phyloP scores from a whole-genome alignment of 257 asterid genomes.

The Ajuga chamaepitys region DNA sequence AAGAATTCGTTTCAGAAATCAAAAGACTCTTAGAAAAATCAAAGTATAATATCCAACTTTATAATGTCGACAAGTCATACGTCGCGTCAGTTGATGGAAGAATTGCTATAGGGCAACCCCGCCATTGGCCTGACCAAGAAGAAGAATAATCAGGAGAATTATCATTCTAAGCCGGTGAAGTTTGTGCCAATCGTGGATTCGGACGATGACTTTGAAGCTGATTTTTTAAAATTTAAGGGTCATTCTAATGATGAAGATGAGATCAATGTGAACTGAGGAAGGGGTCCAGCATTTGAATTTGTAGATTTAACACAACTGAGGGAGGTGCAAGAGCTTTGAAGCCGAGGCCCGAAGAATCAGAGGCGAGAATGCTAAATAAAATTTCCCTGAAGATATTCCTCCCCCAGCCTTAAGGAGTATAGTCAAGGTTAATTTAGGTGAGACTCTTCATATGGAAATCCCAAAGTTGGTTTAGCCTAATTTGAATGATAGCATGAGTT shows the following conservation, averaged over 20 bases:
- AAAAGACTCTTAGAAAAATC: background rate
- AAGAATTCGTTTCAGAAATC: background rate
- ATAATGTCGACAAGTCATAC: slow-evolving; percentile 53
- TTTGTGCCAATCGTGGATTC: slow-evolving; percentile 38
- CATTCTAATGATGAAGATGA: slow-evolving; percentile 37
- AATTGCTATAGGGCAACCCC: slow-evolving; percentile 68
- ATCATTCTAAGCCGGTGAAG: slow-evolving; percentile 47
- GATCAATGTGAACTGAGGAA: slow-evolving; percentile 53
- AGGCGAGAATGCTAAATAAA: slow-evolving; percentile 90
- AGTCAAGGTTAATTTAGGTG: slow-evolving; percentile 26
- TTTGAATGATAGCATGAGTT: slow-evolving; percentile 14
- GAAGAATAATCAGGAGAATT: slow-evolving; percentile 30
- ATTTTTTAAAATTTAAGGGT: slow-evolving; percentile 76
- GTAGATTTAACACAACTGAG: slow-evolving; percentile 93
- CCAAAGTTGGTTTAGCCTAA: slow-evolving; percentile 18
- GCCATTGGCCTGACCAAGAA: slow-evolving; percentile 36
- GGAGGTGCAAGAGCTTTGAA: slow-evolving; percentile 99
- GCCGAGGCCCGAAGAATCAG: slow-evolving; percentile 84
- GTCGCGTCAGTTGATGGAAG: slow-evolving; percentile 66
- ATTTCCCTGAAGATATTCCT: slow-evolving; percentile 68
- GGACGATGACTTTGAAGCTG: slow-evolving; percentile 76
- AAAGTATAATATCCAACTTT: slow-evolving; percentile 45
- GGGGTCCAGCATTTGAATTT: slow-evolving; percentile 97
- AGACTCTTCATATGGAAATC: too few species aligned
- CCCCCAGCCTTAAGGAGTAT: slow-evolving; percentile 31